Evolutionary conservation across 768 basidiomycete genomes (phyloP), one percentile per base, ranked within the genome.

Genomic region (Pulveroboletus frians): DNA sequence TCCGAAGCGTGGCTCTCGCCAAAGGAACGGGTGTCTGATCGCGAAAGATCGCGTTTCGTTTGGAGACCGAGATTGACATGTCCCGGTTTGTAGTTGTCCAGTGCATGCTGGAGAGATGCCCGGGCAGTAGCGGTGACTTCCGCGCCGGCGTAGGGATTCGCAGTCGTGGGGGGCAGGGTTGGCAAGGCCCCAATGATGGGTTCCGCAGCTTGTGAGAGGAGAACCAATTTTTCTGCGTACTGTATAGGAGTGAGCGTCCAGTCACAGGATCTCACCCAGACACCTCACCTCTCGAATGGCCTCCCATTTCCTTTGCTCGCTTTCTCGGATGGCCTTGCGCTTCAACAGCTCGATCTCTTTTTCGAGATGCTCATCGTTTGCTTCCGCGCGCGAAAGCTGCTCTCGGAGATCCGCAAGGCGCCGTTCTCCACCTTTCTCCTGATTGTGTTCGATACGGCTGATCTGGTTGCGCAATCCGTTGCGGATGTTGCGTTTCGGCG

Each of bases 1-100:
- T 92, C 90, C 31, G 69, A 74, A 0, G 85, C 86, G 58, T 92
- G 90, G 34, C 83, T 91, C 67, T 85, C 86, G 17, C 90, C 90
- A 61, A 92, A 92, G 66, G 85, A 89, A 49, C 79, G 79, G 0
- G 85, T 87, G 59, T 92, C 85, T 4, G 84, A 84, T 51, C 83
- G 73, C 51, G 76, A 74, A 35, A 88, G 74, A 61, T 85, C 82
- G 5, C 73, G 70, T 26, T 72, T 65, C 13, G 66, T 52, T 14
- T 76, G 73, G 10, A 73, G 65, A 34, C 75, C 71, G 10, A 88
- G 71, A 36, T 73, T 74, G 58, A 78, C 75, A 50, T 79, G 74
- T 0, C 88, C 89, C 2, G 80, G 79, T 61, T 78, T 79, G 70
- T 88, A 91, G 55, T 83, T 78, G 64, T 92, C 89, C 31, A 92